Evolutionary conservation across 169 alveolate genomes (phyloP).

Genomic region (Sarcocystis neurona): DNA sequence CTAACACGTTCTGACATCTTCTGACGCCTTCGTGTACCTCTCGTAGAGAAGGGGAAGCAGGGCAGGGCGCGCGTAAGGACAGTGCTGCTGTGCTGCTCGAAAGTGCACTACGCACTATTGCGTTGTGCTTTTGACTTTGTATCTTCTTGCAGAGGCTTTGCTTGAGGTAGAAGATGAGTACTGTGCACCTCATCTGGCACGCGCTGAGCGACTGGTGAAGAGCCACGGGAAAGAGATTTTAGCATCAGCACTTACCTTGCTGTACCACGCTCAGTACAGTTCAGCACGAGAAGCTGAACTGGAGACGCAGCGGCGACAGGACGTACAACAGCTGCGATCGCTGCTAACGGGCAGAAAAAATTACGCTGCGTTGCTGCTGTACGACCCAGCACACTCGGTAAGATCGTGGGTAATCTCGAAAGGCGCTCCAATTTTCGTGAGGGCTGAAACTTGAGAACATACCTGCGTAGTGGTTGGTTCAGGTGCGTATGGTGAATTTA

Average conservation of each 20-base stretch:
- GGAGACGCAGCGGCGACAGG: neutral
- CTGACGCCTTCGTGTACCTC: too few species aligned
- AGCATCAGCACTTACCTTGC: neutral
- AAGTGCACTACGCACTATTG: too few species aligned
- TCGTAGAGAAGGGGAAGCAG: too few species aligned
- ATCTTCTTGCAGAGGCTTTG: neutral
- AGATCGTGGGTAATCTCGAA: too few species aligned
- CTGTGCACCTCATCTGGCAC: neutral
- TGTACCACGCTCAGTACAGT: neutral
- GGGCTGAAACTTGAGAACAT: too few species aligned
- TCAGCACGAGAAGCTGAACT: neutral
- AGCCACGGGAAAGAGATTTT: neutral
- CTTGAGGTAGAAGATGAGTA: neutral
- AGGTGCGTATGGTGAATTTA: too few species aligned
- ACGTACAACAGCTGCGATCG: neutral
- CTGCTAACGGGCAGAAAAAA: neutral
- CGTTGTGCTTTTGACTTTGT: neutral
- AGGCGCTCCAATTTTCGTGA: too few species aligned
- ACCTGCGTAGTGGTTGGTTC: too few species aligned
- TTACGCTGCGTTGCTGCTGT: neutral
- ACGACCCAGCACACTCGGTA: slow-evolving; percentile 1
- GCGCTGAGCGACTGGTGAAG: neutral
- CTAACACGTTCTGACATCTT: too few species aligned
- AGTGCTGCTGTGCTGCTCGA: too few species aligned
- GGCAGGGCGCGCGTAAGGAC: too few species aligned